Evolutionary conservation across 192 early-diverging fungal species (phyloP).

Genomic region (Gamsiella multidivaricata): DNA sequence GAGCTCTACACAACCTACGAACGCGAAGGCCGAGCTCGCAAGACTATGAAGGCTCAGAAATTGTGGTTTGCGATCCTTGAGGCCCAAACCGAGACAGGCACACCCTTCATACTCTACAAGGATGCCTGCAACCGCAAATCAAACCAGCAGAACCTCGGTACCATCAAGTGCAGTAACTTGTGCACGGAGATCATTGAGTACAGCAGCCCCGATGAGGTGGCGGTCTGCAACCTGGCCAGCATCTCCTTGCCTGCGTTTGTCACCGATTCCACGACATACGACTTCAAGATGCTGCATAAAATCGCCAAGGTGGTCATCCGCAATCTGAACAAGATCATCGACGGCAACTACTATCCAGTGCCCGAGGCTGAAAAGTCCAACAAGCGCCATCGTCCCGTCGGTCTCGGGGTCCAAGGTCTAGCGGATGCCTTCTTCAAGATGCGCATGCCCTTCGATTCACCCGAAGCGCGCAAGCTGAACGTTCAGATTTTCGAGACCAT

Average conservation of each 20-base stretch:
- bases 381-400: constrained; percentile 94
- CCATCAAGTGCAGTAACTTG: constrained; percentile 98
- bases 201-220: constrained; percentile 93
- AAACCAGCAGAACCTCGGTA: constrained; percentile 98
- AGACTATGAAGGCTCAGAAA: constrained; percentile 95
- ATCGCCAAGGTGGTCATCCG: constrained; percentile 88
- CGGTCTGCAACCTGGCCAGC: constrained; percentile 96
- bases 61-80: constrained; percentile 97
- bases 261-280: constrained; percentile 65
- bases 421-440: constrained; percentile 98
- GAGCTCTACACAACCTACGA: constrained; percentile 89
- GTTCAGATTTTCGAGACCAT: constrained; percentile 94
- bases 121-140: constrained; percentile 99
- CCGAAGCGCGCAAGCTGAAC: constrained; percentile 86
- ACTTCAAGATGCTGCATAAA: constrained; percentile 87
- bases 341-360: constrained; percentile 97
- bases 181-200: constrained; percentile 99
- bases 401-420: constrained; percentile 96
- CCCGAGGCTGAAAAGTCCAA: constrained; percentile 87
- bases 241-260: constrained; percentile 93
- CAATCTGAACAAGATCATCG: constrained; percentile 98
- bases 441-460: constrained; percentile 93
- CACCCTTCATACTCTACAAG: constrained; percentile 98
- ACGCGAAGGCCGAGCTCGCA: constrained; percentile 80
- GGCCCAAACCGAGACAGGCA: constrained; percentile 96